Evolutionary conservation across 2,329 filamentous ascomycete genomes (phyloP).

Genomic region (Calcarisporium arbuscula): DNA sequence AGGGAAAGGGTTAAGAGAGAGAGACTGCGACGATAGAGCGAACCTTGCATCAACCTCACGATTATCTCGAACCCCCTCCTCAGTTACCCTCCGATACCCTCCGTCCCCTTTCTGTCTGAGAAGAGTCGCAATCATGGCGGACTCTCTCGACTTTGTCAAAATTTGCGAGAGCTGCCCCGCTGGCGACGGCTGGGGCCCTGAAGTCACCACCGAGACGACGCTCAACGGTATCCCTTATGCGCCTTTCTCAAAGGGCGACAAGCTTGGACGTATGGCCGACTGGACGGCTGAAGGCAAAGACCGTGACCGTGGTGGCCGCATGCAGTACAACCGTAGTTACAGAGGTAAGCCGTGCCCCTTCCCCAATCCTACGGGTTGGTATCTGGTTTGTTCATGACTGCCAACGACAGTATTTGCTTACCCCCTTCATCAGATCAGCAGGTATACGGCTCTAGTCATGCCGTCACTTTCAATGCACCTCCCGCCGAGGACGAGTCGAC

Average conservation of each 20-base stretch:
- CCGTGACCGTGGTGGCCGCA: constrained; percentile 68
- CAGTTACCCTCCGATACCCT: no score
- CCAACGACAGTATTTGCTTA: neutral
- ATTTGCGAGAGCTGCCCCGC: constrained; percentile 67
- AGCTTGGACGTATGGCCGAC: constrained; percentile 97
- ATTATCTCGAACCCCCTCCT: no score
- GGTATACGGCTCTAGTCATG: constrained; percentile 87
- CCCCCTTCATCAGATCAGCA: constrained; percentile 66
- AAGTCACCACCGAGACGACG: constrained; percentile 76
- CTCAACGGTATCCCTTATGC: constrained; percentile 94
- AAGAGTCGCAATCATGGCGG: constrained; percentile 33
- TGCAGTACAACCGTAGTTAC: constrained; percentile 89
- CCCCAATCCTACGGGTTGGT: neutral
- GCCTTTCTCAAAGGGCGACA: constrained; percentile 97
- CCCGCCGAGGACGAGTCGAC: constrained; percentile 91
- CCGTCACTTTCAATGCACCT: constrained; percentile 82
- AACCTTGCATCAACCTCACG: no score
- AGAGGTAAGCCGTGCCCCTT: constrained; percentile 79
- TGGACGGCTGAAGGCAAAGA: constrained; percentile 93
- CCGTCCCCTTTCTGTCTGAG: constrained; percentile 11
- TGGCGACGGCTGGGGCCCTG: constrained; percentile 81
- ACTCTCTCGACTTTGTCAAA: constrained; percentile 52
- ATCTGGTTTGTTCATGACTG: neutral
- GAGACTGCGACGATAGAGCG: constrained; percentile 12
- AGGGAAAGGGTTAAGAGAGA: no score